These are phyloP conservation scores for Mycena capillaripes DNA, from an alignment of 768 basidiomycete species.

Conservation along the genomic window DNA sequence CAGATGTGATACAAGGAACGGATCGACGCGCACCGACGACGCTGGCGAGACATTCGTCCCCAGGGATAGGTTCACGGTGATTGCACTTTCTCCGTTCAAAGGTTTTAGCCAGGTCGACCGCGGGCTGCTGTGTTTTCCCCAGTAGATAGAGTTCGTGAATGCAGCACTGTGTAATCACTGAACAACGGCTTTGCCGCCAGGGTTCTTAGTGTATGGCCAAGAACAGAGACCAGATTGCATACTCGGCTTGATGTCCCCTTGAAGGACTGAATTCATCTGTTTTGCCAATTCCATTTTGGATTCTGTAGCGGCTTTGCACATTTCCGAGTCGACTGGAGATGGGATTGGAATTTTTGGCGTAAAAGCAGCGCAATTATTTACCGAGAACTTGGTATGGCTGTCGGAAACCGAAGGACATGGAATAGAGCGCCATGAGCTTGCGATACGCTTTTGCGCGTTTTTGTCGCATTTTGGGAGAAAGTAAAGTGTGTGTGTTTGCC, in stretches of 20 bases:
- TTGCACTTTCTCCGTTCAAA: conserved; percentile 97
- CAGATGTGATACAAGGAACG: not conserved
- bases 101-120: conserved; percentile 90
- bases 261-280: conserved; percentile 82
- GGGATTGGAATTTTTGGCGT: conserved; percentile 20
- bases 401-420: conserved; percentile 88
- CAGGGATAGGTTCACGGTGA: conserved; percentile 88
- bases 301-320: conserved; percentile 77
- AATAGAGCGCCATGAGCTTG: conserved; percentile 94
- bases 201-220: conserved; percentile 38
- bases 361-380: conserved; percentile 50
- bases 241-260: conserved; percentile 95
- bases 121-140: conserved; percentile 78
- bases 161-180: conserved; percentile 99
- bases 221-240: conserved; percentile 50
- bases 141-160: conserved; percentile 94
- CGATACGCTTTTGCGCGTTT: conserved; percentile 96
- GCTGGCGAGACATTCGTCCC: conserved; percentile 84
- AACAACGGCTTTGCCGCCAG: conserved; percentile 61
- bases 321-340: conserved; percentile 83
- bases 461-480: conserved; percentile 79
- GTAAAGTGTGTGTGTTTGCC: conserved; percentile 33
- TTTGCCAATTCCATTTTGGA: conserved; percentile 84
- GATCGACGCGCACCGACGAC: conserved; percentile 77
- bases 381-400: conserved; percentile 95